Base-by-base conservation (phyloP, 192 early-diverging fungal genomes). In the Coemansia sp. region DNA sequence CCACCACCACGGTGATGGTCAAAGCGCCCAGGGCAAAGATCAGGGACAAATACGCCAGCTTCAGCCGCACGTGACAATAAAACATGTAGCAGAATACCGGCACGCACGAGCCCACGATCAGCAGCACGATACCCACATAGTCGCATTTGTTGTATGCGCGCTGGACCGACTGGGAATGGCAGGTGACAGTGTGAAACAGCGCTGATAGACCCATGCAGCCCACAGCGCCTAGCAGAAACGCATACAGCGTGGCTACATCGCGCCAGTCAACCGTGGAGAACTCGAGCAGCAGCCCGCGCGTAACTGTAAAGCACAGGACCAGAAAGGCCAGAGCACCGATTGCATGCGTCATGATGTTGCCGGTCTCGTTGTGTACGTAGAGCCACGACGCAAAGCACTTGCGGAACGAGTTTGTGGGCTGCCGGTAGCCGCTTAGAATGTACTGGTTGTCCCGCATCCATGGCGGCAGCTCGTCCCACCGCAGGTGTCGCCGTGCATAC, bases 311-410 rank as follows among this genome's bases (percentile, higher is more conserved):
- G 38, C 79, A 78, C 39, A 86, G 62, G 9, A 63, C 50, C 39
- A 81, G 55, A 59, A 94, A 86, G 1, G 53, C 58, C 28, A 87
- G 31, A 0, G 86, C 80, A 19, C 91, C 95, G 9, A 88, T n/a
- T 1, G 91, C 57, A 58, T 97, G 95, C 13, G 89, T 82, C 80
- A 88, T 89, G 50, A 97, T 89, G 68, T 97, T 97, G 41, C 90
- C 94, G 38, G 84, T 88, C 70, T 97, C 95, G 65, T 97, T 97
- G 74, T 97, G 93, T 16, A 93, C 45, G 71, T 89, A 94, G 16
- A 84, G 77, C 53, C 93, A 61, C 9, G 91, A 88, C 14, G 81
- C 70, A 30, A 90, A 55, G 70, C 94, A 97, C 52, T 72, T 84
- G 3, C 33, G 53, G 65, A 88, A 94, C 43, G 88, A 92, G 53